Base-by-base conservation (phyloP, 1,284 basidiomycete species). In the Hortiboletus rubellus region DNA sequence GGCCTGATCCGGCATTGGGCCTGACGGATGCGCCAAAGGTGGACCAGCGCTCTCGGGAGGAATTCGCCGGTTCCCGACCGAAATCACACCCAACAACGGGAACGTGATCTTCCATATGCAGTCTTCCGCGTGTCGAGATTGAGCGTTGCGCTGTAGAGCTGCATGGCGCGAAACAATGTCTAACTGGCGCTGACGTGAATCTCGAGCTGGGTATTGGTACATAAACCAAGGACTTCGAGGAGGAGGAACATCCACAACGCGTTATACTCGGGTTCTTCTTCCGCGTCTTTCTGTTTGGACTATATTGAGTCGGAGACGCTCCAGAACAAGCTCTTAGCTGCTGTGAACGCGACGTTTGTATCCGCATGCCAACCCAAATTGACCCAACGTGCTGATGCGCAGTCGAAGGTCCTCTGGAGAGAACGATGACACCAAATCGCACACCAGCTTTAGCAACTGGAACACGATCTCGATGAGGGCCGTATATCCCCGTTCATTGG, bases 291-390 rank as follows among this genome's bases (percentile, higher is more conserved):
- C 52, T 85, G 82, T 71, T 89, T 85, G 46, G 86, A 81, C 72
- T 94, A 92, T 33, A 95, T 92, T 0, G 90, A 91, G 70, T 98
- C 95, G 0, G 95, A 96, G 0, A 98, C 91, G 56, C 91, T 90
- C 95, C 94, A 97, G 8, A 97, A 77, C 3, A 96, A 76, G 58
- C 89, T 91, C 44, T 94, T 93, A 4, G 93, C 91, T 0, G 94
- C 93, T 0, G 95, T 96, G 46, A 99, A 78, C 1, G 96, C 92
- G 52, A 98, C 96, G 66, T 98, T 98, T 48, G 96, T 95, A 65
- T 99, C 96, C 9, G 84, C 81, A 67, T 98, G 96, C 27, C 87
- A 82, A 30, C 18, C 95, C 94, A 71, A 97, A 99, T 58, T 89
- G 87, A 5, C 93, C 92, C 2, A 99, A 80, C 12, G 94, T 94